Conservation (phyloP, 2,329 filamentous ascomycete genomes). For the Pseudogymnoascus pannorum region DNA sequence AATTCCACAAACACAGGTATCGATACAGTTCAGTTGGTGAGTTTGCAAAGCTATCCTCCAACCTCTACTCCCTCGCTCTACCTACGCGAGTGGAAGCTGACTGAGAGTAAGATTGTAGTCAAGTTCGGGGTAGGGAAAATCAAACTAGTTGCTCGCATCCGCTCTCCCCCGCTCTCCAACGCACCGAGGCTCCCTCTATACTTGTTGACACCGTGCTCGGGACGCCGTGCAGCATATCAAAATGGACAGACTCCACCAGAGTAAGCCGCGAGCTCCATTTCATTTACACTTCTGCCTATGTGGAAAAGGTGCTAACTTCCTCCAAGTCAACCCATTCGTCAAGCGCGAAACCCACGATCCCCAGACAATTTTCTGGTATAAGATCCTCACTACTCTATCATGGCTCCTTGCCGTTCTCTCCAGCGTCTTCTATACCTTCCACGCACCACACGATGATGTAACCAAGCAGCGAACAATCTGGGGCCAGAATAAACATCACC, state of each 20-base stretch:
- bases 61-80: not conserved
- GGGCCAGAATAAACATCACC: constrained; percentile 60
- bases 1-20: not conserved
- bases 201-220: not conserved
- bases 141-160: not conserved
- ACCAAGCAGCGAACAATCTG: constrained; percentile 59
- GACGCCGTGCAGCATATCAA: not conserved
- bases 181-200: not conserved
- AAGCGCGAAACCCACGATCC: constrained; percentile 59
- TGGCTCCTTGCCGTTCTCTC: constrained; percentile 69
- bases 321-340: constrained; percentile 66
- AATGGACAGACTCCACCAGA: constrained; percentile 11
- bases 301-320: not conserved
- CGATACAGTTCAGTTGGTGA: not conserved
- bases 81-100: not conserved
- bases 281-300: not conserved
- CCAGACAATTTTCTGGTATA: constrained; percentile 62
- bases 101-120: not conserved
- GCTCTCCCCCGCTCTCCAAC: not conserved
- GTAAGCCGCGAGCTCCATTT: not conserved
- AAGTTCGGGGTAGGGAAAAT: not conserved
- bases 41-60: not conserved
- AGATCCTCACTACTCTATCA: constrained; percentile 63
- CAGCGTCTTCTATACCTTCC: constrained; percentile 66
- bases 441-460: constrained; percentile 55